A percentile compares a stretch with the other conserved stretches of the same genome.
phyloP scores from a whole-genome alignment of 1,139 yeast species.

The Sugiyamaella castrensis region DNA sequence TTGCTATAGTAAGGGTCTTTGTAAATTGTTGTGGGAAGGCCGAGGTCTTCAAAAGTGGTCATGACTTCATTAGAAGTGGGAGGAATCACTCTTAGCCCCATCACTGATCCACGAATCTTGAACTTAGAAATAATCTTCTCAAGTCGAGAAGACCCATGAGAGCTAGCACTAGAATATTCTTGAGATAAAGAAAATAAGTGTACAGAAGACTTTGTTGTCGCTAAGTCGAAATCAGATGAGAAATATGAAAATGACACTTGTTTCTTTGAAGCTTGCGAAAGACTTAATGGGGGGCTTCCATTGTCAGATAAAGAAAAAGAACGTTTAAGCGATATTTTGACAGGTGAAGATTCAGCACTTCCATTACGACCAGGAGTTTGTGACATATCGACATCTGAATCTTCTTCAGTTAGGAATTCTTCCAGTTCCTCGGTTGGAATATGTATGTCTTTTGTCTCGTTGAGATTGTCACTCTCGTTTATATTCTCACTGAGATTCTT shows the following conservation, averaged over 20 bases:
- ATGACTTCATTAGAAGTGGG: conserved; percentile 34
- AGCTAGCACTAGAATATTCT: conserved; percentile 15
- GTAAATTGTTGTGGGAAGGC: conserved; percentile 53
- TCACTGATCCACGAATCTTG: neutral
- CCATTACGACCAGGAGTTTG: too few species aligned
- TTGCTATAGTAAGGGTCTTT: conserved; percentile 62
- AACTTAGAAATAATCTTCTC: conserved; percentile 14
- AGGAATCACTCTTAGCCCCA: conserved; percentile 17
- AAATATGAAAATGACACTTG: conserved; percentile 10
- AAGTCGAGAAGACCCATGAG: conserved; percentile 16
- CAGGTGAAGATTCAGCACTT: too few species aligned
- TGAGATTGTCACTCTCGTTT: neutral
- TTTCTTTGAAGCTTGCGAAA: too few species aligned
- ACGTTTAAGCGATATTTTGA: too few species aligned
- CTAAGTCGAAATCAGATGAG: conserved; percentile 13
- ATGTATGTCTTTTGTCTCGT: neutral
- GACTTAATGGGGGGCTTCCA: too few species aligned
- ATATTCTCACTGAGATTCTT: too few species aligned
- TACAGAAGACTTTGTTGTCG: conserved; percentile 6
- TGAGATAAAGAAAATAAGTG: conserved; percentile 16
- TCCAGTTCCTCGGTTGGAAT: neutral
- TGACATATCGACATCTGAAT: neutral
- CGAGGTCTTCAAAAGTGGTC: conserved; percentile 44
- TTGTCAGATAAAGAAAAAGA: too few species aligned
- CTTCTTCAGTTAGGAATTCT: neutral